Base-by-base conservation (phyloP, 768 basidiomycete species). In the Chalciporus sphaerocephalus region DNA sequence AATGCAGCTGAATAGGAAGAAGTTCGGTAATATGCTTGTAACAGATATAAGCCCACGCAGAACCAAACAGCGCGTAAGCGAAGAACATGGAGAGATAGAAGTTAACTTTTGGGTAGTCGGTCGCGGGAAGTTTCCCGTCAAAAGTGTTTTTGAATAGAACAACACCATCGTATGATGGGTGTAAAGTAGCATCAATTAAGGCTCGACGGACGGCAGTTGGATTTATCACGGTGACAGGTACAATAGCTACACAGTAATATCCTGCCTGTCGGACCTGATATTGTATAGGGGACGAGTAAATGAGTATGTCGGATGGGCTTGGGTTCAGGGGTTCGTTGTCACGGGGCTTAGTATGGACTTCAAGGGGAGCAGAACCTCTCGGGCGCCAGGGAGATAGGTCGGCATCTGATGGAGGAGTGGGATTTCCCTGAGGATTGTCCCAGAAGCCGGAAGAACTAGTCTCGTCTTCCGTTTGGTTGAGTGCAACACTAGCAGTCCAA, bases 101-200 rank as follows among this genome's bases (percentile, higher is more conserved):
- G 47, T 81, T 85, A 63, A 98, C 89, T 81, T 98, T 98, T 10
- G 96, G 96, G 66, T 97, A 96, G 63, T 99, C 96, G 5, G 88
- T 79, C 6, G 94, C 93, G 11, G 95, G 80, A 17, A 99, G 74
- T 61, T 87, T 80, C 16, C 96, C 96, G 21, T 85, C 73, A 60
- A 97, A 97, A 2, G 75, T 80, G 65, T 96, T 97, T 56, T 75
- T 78, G 74, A 99, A 98, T 37, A 87, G 70, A 28, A 97, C 87
- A 25, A 72, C 69, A 12, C 92, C 94, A 9, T 73, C 69, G 65
- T 92, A 97, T 16, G 75, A 72, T 20, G 92, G 85, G 59, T 96
- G 93, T 39, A 69, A 75, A 22, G 80, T 71, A 52, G 79, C 66
- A 58, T 80, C 76, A 48, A 78, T 74, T 40, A 69, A 54, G 18